Evolutionary conservation across 768 basidiomycete genomes (phyloP).

Genomic region (Phlebiopsis gigantea): DNA sequence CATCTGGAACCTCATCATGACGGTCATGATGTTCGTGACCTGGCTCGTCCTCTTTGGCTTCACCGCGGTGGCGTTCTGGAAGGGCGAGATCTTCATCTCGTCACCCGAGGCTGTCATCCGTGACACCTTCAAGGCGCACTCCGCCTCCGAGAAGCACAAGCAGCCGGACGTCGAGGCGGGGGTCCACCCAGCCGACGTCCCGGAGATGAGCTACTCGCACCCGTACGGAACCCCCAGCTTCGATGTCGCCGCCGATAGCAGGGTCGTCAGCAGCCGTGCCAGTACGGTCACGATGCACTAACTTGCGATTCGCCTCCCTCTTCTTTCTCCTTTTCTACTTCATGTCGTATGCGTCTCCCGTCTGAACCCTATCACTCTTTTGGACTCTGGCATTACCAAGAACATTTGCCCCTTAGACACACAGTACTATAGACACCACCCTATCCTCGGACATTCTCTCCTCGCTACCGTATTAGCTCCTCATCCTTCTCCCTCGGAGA

Average conservation of each 20-base stretch:
- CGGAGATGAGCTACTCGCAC: neutral
- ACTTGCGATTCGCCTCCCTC: neutral
- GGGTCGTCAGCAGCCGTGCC: neutral
- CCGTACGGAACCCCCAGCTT: neutral
- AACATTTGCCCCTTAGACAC: neutral
- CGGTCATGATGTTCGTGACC: slow-evolving; percentile 32
- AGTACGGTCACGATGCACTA: neutral
- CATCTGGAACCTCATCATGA: slow-evolving; percentile 35
- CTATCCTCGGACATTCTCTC: neutral
- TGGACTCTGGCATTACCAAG: neutral
- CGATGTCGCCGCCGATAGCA: neutral
- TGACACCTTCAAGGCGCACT: slow-evolving; percentile 20
- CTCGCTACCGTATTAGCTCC: neutral
- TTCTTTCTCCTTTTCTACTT: neutral
- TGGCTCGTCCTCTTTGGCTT: slow-evolving; percentile 39
- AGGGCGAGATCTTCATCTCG: slow-evolving; percentile 39
- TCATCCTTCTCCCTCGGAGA: neutral
- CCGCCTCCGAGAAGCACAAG: slow-evolving; percentile 2
- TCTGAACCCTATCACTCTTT: neutral
- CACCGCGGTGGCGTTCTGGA: slow-evolving; percentile 36
- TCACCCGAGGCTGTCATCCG: slow-evolving; percentile 37
- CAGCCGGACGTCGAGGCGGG: slow-evolving; percentile 3
- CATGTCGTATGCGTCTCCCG: neutral
- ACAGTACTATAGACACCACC: neutral
- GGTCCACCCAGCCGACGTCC: neutral